These are phyloP conservation scores for Fusarium caatingaense DNA, from an alignment of 2,329 filamentous ascomycete genomes.

Conservation along the genomic window DNA sequence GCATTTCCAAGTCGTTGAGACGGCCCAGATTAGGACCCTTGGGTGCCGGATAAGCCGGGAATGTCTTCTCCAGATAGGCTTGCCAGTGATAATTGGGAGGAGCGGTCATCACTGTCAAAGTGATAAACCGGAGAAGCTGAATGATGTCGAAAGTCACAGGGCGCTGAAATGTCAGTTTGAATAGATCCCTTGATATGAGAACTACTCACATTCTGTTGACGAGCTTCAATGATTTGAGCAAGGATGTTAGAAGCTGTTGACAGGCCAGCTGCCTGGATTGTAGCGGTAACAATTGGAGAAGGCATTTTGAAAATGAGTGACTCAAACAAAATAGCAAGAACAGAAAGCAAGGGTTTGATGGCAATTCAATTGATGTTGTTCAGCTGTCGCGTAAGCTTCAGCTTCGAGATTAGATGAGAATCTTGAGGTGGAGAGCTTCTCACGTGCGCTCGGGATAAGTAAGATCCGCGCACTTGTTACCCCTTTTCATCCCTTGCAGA, in stretches of 20 bases:
- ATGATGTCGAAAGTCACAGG: conserved; percentile 60
- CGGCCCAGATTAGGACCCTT: conserved; percentile 20
- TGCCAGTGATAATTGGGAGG: conserved; percentile 71
- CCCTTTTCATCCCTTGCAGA: conserved; percentile 9
- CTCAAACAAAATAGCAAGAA: neutral
- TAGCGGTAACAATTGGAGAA: conserved; percentile 64
- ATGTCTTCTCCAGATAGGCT: conserved; percentile 63
- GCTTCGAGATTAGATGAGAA: conserved; percentile 2
- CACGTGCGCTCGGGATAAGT: conserved; percentile 33
- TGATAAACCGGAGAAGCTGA: conserved; percentile 65
- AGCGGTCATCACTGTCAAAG: conserved; percentile 63
- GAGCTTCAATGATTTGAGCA: conserved; percentile 65
- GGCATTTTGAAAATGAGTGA: conserved; percentile 51
- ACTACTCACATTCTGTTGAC: conserved; percentile 55
- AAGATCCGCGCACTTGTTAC: conserved; percentile 25
- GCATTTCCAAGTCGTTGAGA: conserved; percentile 47
- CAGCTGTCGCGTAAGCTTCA: conserved; percentile 17
- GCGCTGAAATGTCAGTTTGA: conserved; percentile 26
- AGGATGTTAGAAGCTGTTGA: conserved; percentile 66
- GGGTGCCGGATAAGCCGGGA: conserved; percentile 58
- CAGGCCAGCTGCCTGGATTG: conserved; percentile 63
- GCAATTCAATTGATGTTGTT: neutral
- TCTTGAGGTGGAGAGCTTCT: conserved; percentile 28
- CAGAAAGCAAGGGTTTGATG: neutral
- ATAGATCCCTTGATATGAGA: neutral